These are phyloP conservation scores for Fusarium vanettenii DNA, from an alignment of 2,329 filamentous ascomycete genomes.

Conservation along the genomic window DNA sequence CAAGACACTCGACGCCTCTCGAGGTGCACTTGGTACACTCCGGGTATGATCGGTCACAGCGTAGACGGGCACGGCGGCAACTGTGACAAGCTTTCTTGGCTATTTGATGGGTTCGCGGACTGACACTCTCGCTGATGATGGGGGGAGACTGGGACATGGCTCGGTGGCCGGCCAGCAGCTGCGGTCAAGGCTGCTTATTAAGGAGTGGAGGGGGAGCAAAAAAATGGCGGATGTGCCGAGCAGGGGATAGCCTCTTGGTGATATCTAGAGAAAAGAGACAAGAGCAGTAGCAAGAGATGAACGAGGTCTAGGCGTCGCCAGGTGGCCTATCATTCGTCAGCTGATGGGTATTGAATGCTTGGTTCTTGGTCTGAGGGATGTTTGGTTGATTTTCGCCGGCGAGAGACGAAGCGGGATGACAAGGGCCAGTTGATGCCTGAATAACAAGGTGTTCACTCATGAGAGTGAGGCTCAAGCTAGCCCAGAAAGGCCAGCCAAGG, in stretches of 20 bases:
- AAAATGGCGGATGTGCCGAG: neutral
- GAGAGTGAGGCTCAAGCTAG: constrained; percentile 11
- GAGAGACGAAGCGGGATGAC: constrained; percentile 11
- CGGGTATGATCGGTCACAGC: constrained; percentile 63
- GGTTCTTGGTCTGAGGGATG: constrained; percentile 35
- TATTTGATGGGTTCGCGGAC: constrained; percentile 18
- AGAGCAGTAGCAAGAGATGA: neutral
- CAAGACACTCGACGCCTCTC: constrained; percentile 61
- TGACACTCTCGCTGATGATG: constrained; percentile 20
- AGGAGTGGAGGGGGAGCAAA: neutral
- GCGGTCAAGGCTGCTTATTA: constrained; percentile 27
- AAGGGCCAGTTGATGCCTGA: constrained; percentile 21
- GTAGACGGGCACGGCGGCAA: constrained; percentile 62
- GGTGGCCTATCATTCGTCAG: constrained; percentile 27
- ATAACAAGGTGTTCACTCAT: constrained; percentile 5
- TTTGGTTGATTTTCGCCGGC: constrained; percentile 30
- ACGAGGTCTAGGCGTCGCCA: neutral
- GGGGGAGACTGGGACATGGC: constrained; percentile 35
- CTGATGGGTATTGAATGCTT: constrained; percentile 14
- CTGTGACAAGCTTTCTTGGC: constrained; percentile 59
- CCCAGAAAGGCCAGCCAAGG: neutral
- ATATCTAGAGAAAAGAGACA: neutral
- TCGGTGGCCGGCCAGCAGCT: neutral
- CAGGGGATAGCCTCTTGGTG: neutral
- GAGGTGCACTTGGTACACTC: constrained; percentile 62